Base-by-base conservation (phyloP, 2,329 filamentous ascomycete genomes). In the Diaporthe australafricana region DNA sequence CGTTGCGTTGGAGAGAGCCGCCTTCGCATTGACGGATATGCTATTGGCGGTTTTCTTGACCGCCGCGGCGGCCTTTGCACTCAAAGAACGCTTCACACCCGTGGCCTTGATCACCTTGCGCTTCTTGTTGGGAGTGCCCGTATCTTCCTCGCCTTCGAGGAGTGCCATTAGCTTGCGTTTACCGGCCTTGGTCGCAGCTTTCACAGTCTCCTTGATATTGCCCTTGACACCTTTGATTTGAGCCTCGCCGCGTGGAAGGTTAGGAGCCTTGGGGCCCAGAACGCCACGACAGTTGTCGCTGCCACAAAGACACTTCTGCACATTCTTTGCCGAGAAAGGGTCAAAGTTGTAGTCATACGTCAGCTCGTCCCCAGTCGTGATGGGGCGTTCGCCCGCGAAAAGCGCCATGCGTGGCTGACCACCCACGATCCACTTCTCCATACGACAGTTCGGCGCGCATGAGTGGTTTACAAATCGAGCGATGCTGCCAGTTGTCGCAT, bases 381-480 rank as follows among this genome's bases (percentile, higher is more conserved):
- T 96, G 17, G 94, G 94, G 60, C 88, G 87, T 77, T 97, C 93
- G 40, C 96, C 96, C 16, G 96, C 96, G 80, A 99, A 99, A 1
- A 99, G 89, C 20, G 95, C 96, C 94, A 99, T 98, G 70, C 96
- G 91, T 52, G 96, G 96, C 81, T 97, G 95, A 35, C 95, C 95
- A 62, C 92, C 92, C 69, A 99, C 96, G 74, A 95, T 96, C 94
- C 95, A 98, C 81, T 98, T 98, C 78, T 97, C 94, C 95, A 99
- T 98, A 74, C 93, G 91, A 83, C 96, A 98, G 80, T 99, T 99
- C 3, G 96, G 96, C 71, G 94, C 92, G 83, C 96, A 99, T 22
- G 95, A 98, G 81, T 99, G 96, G 80, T 99, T 99, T 80, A 99
- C 95, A 81, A 99, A 99, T 70, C 96, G 93, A 78, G 96, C 96